A percentile compares a stretch with the other conserved stretches of the same genome.
Evolutionary conservation across 2,329 filamentous ascomycete genomes (phyloP).

Genomic region (Periconia digitata): DNA sequence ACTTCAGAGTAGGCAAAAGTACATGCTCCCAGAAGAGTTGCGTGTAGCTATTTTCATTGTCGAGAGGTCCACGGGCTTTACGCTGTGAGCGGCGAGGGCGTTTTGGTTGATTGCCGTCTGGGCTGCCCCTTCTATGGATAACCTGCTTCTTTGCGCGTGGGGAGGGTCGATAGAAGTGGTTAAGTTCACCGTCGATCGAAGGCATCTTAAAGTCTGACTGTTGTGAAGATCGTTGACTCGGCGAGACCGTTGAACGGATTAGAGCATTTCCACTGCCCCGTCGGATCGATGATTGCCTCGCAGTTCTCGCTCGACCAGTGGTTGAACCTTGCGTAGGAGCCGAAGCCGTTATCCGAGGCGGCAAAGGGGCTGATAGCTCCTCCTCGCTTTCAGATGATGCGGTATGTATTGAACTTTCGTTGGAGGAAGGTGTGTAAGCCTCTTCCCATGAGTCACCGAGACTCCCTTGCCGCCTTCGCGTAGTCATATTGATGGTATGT

Average conservation of each 20-base stretch:
- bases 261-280: conserved; percentile 9
- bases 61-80: conserved; percentile 14
- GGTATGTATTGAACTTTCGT: conserved; percentile 26
- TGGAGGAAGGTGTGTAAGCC: conserved; percentile 31
- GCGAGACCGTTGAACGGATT: conserved; percentile 17
- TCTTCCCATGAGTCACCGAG: conserved; percentile 40
- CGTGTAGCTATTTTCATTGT: conserved; percentile 23
- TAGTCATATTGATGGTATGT: conserved; percentile 16
- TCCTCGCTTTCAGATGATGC: conserved; percentile 22
- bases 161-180: conserved; percentile 4
- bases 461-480: conserved; percentile 24
- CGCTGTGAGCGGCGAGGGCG: neutral
- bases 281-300: conserved; percentile 8
- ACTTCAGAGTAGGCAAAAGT: conserved; percentile 44
- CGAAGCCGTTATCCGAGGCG: no score
- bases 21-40: conserved; percentile 35
- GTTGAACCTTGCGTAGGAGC: no score
- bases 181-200: conserved; percentile 24
- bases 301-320: no score
- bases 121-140: conserved; percentile 4
- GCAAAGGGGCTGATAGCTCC: conserved; percentile 17
- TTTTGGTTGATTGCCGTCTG: conserved; percentile 3
- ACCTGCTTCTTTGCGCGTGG: conserved; percentile 1
- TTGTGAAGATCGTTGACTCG: conserved; percentile 13
- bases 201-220: conserved; percentile 50